These are phyloP conservation scores for Plenodomus tracheiphilus DNA, from an alignment of 2,329 filamentous ascomycete species.

Conservation along the genomic window DNA sequence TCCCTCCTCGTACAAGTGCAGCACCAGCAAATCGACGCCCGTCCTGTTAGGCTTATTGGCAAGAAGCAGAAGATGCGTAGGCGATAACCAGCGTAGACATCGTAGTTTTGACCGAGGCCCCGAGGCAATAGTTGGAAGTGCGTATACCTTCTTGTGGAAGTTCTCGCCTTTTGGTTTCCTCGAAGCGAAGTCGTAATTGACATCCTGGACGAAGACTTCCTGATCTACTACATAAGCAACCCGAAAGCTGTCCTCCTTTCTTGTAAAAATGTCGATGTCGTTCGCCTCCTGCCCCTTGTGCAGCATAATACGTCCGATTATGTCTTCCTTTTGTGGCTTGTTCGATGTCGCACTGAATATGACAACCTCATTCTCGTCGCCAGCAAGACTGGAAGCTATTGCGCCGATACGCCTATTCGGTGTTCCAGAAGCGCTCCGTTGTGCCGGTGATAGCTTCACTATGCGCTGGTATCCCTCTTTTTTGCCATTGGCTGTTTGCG, in stretches of 20 bases:
- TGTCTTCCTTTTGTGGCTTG: conserved; percentile 51
- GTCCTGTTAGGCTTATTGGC: conserved; percentile 58
- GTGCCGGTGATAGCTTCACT: conserved; percentile 59
- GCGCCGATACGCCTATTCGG: conserved; percentile 70
- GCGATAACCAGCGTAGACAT: conserved; percentile 59
- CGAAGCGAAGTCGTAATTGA: conserved; percentile 55
- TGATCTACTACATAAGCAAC: conserved; percentile 79
- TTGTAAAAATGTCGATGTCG: conserved; percentile 71
- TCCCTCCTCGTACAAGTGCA: conserved; percentile 63
- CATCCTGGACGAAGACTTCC: conserved; percentile 69
- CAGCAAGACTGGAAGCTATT: conserved; percentile 76
- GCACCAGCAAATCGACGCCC: conserved; percentile 59
- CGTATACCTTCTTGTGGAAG: conserved; percentile 34
- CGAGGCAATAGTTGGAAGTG: conserved; percentile 33
- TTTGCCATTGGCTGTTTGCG: conserved; percentile 44
- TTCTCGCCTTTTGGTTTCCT: conserved; percentile 42
- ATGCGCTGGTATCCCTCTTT: conserved; percentile 64
- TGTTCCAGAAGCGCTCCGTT: conserved; percentile 48
- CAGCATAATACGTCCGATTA: conserved; percentile 58
- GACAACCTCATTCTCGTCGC: conserved; percentile 72
- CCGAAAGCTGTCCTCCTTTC: conserved; percentile 64
- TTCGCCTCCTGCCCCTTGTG: conserved; percentile 60
- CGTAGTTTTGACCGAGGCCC: conserved; percentile 57
- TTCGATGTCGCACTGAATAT: conserved; percentile 71
- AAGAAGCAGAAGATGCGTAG: conserved; percentile 58